phyloP scores from a whole-genome alignment of 139 green algal species.

The Medakamo hakoo region DNA sequence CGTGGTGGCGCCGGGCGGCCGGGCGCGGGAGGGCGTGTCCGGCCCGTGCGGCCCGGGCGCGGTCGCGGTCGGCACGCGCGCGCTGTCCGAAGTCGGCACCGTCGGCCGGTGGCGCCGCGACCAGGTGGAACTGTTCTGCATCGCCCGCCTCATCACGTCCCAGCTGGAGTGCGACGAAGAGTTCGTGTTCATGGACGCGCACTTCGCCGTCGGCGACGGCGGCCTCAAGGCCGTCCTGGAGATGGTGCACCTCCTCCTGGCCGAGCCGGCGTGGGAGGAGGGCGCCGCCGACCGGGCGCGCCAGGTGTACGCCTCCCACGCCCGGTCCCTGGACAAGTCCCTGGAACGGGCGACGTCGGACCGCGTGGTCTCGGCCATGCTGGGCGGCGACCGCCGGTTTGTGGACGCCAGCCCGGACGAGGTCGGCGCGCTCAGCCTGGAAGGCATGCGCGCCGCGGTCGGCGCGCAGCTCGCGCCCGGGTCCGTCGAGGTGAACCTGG shows the following conservation, averaged over 20 bases:
- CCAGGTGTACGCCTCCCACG: slow-evolving; percentile 56
- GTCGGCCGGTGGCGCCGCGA: slow-evolving; percentile 65
- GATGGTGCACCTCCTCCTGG: slow-evolving; percentile 38
- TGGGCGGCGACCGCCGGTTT: slow-evolving; percentile 63
- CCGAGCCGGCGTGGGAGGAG: slow-evolving; percentile 45
- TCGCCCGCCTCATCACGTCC: slow-evolving; percentile 88
- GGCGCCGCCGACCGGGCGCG: slow-evolving; percentile 58
- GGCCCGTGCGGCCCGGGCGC: slow-evolving; percentile 48
- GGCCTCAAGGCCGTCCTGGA: slow-evolving; percentile 23
- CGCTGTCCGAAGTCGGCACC: slow-evolving; percentile 65
- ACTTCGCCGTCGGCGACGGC: slow-evolving; percentile 51
- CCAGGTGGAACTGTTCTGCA: slow-evolving; percentile 87
- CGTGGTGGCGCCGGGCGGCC: slow-evolving; percentile 65
- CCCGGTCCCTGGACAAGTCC: slow-evolving; percentile 53
- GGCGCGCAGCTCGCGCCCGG: slow-evolving; percentile 44
- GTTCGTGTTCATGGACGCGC: slow-evolving; percentile 86
- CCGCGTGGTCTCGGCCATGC: slow-evolving; percentile 66
- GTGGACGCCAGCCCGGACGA: slow-evolving; percentile 63
- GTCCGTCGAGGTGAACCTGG: slow-evolving; percentile 61
- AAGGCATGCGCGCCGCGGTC: slow-evolving; percentile 46
- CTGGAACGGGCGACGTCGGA: slow-evolving; percentile 73
- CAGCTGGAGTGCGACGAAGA: slow-evolving; percentile 88
- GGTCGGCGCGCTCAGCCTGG: slow-evolving; percentile 68
- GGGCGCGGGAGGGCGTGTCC: slow-evolving; percentile 27
- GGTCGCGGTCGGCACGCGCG: slow-evolving; percentile 60